Percentiles rank a stretch among this genome's conserved stretches.
Conservation (phyloP, 768 basidiomycete species). For the Psilocybe tampanensis region DNA sequence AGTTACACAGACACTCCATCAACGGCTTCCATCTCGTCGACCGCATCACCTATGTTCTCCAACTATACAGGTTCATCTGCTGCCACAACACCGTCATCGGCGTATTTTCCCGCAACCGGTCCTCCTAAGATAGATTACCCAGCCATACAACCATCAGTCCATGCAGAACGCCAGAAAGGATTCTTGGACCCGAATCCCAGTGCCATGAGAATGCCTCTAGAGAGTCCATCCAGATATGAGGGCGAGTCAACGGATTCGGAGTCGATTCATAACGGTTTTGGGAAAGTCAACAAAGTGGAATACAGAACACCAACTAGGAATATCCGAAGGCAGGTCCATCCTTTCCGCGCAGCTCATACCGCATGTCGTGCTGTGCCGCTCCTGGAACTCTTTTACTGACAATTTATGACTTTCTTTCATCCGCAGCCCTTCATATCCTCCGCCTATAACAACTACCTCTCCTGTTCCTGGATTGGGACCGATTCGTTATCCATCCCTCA, state of each 20-base stretch:
- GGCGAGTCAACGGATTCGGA: conserved; percentile 51
- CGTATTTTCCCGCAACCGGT: conserved; percentile 20
- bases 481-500: conserved; percentile 68
- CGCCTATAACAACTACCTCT: conserved; percentile 73
- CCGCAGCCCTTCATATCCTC: conserved; percentile 41
- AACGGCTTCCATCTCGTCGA: conserved; percentile 8
- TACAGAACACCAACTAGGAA: conserved; percentile 25
- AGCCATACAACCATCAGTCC: conserved; percentile 2
- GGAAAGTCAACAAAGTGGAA: conserved; percentile 23
- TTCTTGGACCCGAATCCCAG: conserved; percentile 11
- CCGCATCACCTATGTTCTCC: conserved; percentile 17
- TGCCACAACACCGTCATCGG: conserved; percentile 20
- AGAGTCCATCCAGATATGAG: conserved; percentile 60
- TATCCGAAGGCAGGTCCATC: conserved; percentile 23
- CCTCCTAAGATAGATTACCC: conserved; percentile 22
- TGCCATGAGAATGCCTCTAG: conserved; percentile 55
- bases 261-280: conserved; percentile 29
- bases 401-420: not conserved
- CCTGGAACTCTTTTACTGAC: conserved; percentile 9
- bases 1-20: not conserved
- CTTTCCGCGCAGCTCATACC: not conserved
- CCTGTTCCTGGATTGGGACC: conserved; percentile 55
- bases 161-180: conserved; percentile 9
- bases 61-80: conserved; percentile 16
- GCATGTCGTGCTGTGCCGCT: not conserved